These are phyloP conservation scores for Solanum arcanum DNA, from an alignment of 257 asterid species.

Conservation along the genomic window DNA sequence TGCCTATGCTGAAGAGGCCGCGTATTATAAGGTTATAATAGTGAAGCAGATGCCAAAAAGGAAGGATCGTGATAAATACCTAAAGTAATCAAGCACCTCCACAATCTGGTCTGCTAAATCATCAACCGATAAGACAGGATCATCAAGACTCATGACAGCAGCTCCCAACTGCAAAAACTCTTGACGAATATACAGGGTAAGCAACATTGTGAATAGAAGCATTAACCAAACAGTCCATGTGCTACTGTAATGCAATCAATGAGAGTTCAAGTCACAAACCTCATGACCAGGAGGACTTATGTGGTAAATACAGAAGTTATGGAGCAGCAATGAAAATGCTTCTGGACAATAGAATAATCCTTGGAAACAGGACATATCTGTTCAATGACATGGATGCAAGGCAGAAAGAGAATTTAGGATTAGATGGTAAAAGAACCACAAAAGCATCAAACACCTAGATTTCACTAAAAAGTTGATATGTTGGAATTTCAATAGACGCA, in stretches of 20 bases:
- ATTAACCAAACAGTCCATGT: background rate
- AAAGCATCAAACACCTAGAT: background rate
- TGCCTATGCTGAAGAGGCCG: background rate
- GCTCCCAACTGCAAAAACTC: slow-evolving; percentile 40
- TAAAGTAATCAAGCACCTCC: slow-evolving; percentile 37
- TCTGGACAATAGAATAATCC: slow-evolving; percentile 42
- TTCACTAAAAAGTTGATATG: background rate
- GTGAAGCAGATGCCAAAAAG: background rate
- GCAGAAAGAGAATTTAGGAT: background rate
- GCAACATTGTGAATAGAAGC: background rate
- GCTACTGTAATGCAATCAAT: background rate
- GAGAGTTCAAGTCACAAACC: slow-evolving; percentile 16
- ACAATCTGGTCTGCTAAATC: slow-evolving; percentile 42
- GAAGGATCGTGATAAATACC: slow-evolving; percentile 12
- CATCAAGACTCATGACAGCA: slow-evolving; percentile 17
- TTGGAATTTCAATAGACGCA: background rate
- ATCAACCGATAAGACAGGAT: slow-evolving; percentile 27
- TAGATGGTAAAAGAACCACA: background rate
- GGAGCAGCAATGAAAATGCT: slow-evolving; percentile 39
- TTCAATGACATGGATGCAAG: slow-evolving; percentile 3
- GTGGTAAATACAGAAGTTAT: slow-evolving; percentile 46
- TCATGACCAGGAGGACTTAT: slow-evolving; percentile 48
- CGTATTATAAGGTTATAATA: background rate
- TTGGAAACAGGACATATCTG: slow-evolving; percentile 53
- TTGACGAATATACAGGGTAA: slow-evolving; percentile 8